Evolutionary conservation across 2,329 filamentous ascomycete genomes (phyloP), one percentile per base, ranked within the genome.

Genomic region (Aspergillus pseudoterreus): DNA sequence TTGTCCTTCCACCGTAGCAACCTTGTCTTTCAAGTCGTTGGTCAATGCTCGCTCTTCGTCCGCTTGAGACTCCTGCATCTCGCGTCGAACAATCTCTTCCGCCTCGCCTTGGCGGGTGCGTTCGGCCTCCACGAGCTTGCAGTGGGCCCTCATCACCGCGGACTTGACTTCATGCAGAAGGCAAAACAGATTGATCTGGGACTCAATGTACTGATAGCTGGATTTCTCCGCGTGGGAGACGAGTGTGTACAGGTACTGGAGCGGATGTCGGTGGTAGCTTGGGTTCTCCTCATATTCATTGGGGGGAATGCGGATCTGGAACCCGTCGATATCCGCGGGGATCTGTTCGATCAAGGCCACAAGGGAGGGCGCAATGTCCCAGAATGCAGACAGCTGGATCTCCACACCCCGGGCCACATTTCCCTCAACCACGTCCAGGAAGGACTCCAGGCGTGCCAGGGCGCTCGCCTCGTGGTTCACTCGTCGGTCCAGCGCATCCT

Each of bases 141-240:
- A 83, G 58, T 84, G 84, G 6, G 88, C 87, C 43, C 79, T 79
- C 65, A 89, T 86, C 2, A 89, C 84, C 0, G 86, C 86, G 49
- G 88, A 89, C 66, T 90, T 90, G 48, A 96, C 90, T 71, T 96
- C 91, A 63, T 96, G 94, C 51, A 96, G 73, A 35, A 97, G 77
- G 64, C 92, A 97, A 21, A 96, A 78, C 32, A 96, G 77, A 65
- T 96, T 96, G 27, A 85, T 92, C 75, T 97, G 92, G 6, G 85
- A 88, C 75, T 97, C 94, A 63, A 97, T 96, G 72, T 96, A 97
- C 69, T 97, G 94, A 65, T 96, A 95, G 8, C 90, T 92, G 62
- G 87, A 92, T 75, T 94, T 95, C 68, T 95, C 90, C 0, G 91
- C 87, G 63, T 97, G 92, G 5, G 86, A 82, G 8, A 99, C 78